Conservation (phyloP, 78 protist species). For the Planoprotostelium fungivorum region DNA sequence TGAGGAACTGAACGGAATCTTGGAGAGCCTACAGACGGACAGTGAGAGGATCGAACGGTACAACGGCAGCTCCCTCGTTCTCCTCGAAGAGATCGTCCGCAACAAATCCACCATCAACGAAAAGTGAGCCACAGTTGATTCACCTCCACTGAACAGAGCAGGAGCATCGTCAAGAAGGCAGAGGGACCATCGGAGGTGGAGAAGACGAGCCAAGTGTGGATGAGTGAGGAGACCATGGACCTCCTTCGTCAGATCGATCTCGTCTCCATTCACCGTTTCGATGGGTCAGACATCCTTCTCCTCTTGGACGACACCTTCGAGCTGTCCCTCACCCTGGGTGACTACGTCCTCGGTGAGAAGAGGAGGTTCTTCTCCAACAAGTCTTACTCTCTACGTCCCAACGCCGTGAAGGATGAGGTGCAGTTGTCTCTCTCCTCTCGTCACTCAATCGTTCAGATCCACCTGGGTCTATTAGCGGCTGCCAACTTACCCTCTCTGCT, state of each 20-base stretch:
- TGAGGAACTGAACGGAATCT: no score
- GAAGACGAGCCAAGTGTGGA: no score
- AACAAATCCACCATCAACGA: no score
- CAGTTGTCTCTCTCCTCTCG: not conserved
- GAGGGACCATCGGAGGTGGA: no score
- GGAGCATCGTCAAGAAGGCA: no score
- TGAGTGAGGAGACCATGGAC: not conserved
- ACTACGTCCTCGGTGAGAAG: not conserved
- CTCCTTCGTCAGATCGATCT: not conserved
- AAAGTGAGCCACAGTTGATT: no score
- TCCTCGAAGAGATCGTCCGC: no score
- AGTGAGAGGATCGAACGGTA: no score
- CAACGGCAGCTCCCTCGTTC: no score
- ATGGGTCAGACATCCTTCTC: not conserved
- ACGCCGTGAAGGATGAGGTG: not conserved
- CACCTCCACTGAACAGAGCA: no score
- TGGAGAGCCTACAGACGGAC: no score
- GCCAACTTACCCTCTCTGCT: not conserved
- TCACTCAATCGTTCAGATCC: not conserved
- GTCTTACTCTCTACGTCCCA: no score
- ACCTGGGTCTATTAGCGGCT: not conserved
- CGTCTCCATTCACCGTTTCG: not conserved
- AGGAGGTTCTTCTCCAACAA: not conserved
- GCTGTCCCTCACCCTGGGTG: not conserved
- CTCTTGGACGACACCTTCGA: not conserved